Conservation (phyloP, 2,329 filamentous ascomycete genomes). For the Geosmithia flava region DNA sequence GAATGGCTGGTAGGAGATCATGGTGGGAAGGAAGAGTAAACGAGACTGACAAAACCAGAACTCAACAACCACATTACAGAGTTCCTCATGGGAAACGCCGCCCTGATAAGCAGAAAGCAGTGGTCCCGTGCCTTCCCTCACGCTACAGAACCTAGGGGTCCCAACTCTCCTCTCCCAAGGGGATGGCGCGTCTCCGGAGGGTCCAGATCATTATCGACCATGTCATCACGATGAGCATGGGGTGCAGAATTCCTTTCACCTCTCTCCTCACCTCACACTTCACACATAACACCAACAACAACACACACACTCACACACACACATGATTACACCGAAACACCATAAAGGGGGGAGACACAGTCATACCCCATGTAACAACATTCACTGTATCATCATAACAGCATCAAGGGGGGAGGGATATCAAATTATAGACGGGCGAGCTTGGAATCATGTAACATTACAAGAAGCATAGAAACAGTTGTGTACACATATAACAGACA, state of each 20-base stretch:
- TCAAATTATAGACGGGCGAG: too few relatives aligned
- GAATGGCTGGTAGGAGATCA: too few relatives aligned
- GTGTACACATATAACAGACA: too few relatives aligned
- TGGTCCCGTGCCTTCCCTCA: not conserved
- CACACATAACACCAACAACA: too few relatives aligned
- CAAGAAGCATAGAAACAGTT: too few relatives aligned
- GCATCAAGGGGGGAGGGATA: too few relatives aligned
- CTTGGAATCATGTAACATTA: too few relatives aligned
- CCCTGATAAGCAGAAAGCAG: not conserved
- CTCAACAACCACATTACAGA: not conserved
- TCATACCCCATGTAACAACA: not conserved
- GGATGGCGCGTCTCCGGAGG: not conserved
- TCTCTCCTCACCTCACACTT: not conserved
- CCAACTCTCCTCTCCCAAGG: not conserved
- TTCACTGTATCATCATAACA: not conserved
- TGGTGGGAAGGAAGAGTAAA: not conserved
- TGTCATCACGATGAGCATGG: not conserved
- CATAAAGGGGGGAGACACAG: not conserved
- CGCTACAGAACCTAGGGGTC: not conserved
- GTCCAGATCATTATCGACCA: not conserved
- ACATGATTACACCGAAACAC: not conserved
- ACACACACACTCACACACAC: not conserved
- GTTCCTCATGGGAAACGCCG: not conserved
- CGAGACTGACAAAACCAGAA: not conserved
- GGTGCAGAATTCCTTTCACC: too few relatives aligned